Conservation (phyloP, 169 alveolate genomes). For the Eimeria acervulina region DNA sequence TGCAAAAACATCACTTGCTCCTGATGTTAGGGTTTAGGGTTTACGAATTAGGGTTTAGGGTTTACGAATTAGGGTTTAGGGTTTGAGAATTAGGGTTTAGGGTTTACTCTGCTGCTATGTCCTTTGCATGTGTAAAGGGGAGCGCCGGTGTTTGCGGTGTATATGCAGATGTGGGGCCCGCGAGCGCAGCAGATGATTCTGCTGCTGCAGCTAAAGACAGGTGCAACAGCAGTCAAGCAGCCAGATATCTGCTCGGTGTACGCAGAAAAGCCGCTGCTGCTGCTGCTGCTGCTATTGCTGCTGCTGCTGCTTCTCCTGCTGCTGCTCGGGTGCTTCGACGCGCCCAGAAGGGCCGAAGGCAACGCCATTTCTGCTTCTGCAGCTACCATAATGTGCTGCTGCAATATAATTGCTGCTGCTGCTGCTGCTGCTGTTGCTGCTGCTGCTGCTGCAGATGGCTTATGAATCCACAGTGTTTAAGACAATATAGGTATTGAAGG, state of each 20-base stretch:
- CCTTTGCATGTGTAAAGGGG: constrained; percentile 31
- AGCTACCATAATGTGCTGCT: constrained; percentile 7
- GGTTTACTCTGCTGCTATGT: constrained; percentile 23
- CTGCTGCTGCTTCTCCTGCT: constrained; percentile 31
- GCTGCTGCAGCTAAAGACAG: constrained; percentile 43
- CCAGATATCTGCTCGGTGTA: constrained; percentile 13
- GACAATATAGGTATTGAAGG: no score
- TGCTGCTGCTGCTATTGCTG: constrained; percentile 27
- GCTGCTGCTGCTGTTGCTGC: not conserved
- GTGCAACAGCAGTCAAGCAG: constrained; percentile 37
- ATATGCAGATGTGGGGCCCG: not conserved
- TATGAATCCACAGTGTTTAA: no score
- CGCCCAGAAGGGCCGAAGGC: not conserved
- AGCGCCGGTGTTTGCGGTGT: not conserved
- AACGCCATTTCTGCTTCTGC: not conserved
- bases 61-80: not conserved
- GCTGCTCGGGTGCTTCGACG: not conserved
- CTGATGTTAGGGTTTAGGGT: constrained; percentile 36
- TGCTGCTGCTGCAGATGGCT: not conserved
- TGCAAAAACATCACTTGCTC: no score
- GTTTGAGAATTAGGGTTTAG: not conserved
- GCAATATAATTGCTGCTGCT: constrained; percentile 25
- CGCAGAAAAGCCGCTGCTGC: constrained; percentile 40
- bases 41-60: constrained; percentile 6
- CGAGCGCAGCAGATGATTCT: constrained; percentile 12